phyloP scores from a whole-genome alignment of 1,284 basidiomycete genomes.

The Ustilago xerochloae region DNA sequence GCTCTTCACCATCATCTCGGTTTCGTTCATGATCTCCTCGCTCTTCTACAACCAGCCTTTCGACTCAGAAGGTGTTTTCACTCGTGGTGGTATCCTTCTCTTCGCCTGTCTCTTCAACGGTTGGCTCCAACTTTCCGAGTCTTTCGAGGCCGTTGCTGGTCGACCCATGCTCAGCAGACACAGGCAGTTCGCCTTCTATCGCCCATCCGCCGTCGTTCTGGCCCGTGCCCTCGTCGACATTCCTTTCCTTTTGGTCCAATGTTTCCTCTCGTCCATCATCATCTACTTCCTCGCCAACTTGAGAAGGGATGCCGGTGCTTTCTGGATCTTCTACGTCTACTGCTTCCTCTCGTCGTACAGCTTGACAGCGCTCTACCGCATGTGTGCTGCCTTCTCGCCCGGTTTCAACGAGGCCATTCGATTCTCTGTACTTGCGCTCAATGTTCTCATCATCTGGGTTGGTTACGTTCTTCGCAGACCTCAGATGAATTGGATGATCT shows the following conservation, averaged over 20 bases:
- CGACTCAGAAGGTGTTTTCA: conserved; percentile 55
- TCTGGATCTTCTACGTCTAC: conserved; percentile 73
- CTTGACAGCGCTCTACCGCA: conserved; percentile 50
- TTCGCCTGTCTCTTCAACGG: conserved; percentile 69
- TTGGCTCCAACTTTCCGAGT: conserved; percentile 64
- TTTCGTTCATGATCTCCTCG: conserved; percentile 53
- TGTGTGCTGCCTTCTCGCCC: conserved; percentile 49
- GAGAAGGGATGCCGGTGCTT: conserved; percentile 50
- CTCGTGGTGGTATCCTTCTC: conserved; percentile 69
- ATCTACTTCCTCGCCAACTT: conserved; percentile 65
- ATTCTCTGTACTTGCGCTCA: conserved; percentile 50
- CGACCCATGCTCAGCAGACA: conserved; percentile 65
- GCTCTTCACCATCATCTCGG: conserved; percentile 57
- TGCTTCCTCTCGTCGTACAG: conserved; percentile 51
- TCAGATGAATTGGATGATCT: conserved; percentile 77
- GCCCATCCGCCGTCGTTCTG: conserved; percentile 59
- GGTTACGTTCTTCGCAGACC: conserved; percentile 73
- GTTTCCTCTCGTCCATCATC: conserved; percentile 68
- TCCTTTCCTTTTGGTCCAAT: conserved; percentile 69
- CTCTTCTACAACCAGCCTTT: conserved; percentile 57
- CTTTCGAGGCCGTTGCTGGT: conserved; percentile 72
- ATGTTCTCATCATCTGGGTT: conserved; percentile 50
- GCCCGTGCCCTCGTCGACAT: conserved; percentile 65
- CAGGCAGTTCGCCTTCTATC: conserved; percentile 60
- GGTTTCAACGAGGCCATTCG: conserved; percentile 68